Evolutionary conservation across 1,284 basidiomycete species (phyloP), one percentile per base, ranked within the genome.

Genomic region (Ustilago xerochloae): DNA sequence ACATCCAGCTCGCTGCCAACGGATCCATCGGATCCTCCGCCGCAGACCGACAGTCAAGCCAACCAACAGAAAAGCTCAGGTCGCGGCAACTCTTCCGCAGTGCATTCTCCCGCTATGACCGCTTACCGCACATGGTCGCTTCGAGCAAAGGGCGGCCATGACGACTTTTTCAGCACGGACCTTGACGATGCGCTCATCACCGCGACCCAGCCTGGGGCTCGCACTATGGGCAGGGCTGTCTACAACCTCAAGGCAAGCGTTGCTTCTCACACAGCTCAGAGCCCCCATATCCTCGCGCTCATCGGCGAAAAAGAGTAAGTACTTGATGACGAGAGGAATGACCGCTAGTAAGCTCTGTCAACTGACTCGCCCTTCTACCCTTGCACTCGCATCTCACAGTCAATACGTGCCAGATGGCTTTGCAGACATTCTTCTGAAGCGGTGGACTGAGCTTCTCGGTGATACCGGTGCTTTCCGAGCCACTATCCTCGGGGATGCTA

Each of bases 111-210:
- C 2, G 73, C 81, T 13, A 67, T 76, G 45, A 82, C 81, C 10
- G 81, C 81, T 6, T 83, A 83, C 48, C 79, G 81, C 20, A 70
- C 59, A 10, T 74, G 69, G 53, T 77, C 76, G n/a, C 65, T 83
- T 13, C 66, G 72, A 53, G 75, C 62, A 10, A 45, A 49, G 4
- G 61, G 75, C 10, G 81, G 78, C 6, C 71, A 82, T 58, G 81
- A 83, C 49, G 81, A 83, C 58, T 79, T 77, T 20, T 83, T 83
- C 63, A 76, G 72, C 49, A 64, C 63, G n/a, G 67, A 77, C 28
- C 63, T 82, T 33, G 24, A 29, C 13, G 63, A 79, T 28, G 45
- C 53, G 1, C 22, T 43, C 22, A 72, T 81, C 51, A 62, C 55
- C 16, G 15, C 45, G 15, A 57, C 18, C 24, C 13, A 43, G 2